A percentile compares a stretch with the other conserved stretches of the same genome.
Conservation (phyloP, 352 stramenopile genomes). For the Phytophthora fragariae region DNA sequence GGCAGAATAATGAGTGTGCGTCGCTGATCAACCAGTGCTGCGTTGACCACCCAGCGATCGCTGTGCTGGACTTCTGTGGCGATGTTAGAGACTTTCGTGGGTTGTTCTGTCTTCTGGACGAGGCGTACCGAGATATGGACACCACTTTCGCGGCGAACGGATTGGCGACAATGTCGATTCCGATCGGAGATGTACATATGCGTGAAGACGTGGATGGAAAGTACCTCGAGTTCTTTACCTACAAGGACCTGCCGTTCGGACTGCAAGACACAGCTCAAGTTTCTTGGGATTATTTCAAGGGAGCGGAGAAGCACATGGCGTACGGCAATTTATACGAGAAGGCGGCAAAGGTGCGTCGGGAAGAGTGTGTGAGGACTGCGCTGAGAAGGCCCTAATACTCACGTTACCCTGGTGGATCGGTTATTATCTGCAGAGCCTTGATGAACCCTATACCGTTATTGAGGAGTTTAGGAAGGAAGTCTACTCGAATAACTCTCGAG, state of each 20-base stretch:
- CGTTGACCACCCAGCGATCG: constrained; percentile 9
- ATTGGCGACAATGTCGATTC: constrained; percentile 19
- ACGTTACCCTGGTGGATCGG: neutral
- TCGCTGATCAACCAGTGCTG: constrained; percentile 31
- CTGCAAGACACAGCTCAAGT: constrained; percentile 35
- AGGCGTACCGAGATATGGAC: constrained; percentile 30
- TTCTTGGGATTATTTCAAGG: constrained; percentile 51
- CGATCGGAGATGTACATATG: constrained; percentile 30
- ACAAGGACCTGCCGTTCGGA: constrained; percentile 48
- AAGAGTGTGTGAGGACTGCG: neutral
- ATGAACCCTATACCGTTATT: constrained; percentile 18
- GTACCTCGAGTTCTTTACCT: constrained; percentile 42
- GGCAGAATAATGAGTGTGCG: constrained; percentile 31
- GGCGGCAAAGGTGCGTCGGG: constrained; percentile 25
- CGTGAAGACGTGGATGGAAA: constrained; percentile 31
- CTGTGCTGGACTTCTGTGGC: constrained; percentile 30
- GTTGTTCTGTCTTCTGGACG: constrained; percentile 29
- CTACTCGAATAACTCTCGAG: constrained; percentile 31
- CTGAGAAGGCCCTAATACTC: neutral
- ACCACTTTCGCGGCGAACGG: constrained; percentile 28
- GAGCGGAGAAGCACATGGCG: constrained; percentile 38
- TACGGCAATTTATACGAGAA: constrained; percentile 43
- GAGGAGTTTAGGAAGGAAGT: constrained; percentile 36
- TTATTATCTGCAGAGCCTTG: constrained; percentile 11
- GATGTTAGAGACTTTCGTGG: constrained; percentile 30